These are phyloP conservation scores for Fusarium cicatricum DNA, from an alignment of 2,329 filamentous ascomycete species.

Conservation along the genomic window DNA sequence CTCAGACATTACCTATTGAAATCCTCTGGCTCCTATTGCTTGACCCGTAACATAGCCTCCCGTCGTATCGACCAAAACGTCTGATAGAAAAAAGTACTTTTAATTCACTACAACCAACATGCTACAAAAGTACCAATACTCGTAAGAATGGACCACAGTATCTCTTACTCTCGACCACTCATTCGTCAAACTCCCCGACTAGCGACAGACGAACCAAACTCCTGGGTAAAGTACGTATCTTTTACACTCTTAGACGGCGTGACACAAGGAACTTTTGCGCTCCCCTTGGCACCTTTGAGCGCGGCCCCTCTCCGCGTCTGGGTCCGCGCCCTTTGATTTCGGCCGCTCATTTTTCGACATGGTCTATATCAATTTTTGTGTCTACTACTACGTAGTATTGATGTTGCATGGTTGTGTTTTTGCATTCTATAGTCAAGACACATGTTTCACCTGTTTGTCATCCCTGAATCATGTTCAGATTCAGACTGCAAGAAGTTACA, in stretches of 20 bases:
- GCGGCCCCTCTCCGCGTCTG: slow-evolving; percentile 31
- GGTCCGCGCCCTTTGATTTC: slow-evolving; percentile 7
- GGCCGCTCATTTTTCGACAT: slow-evolving; percentile 19
- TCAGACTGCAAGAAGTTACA: too few species aligned
- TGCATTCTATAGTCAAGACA: too few species aligned
- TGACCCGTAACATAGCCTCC: slow-evolving; percentile 15
- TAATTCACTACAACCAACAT: neutral
- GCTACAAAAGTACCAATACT: slow-evolving; percentile 5
- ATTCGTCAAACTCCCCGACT: slow-evolving; percentile 17
- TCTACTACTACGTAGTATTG: neutral
- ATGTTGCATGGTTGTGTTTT: neutral
- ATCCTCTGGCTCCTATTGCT: slow-evolving; percentile 6
- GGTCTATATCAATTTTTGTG: slow-evolving; percentile 15
- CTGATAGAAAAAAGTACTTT: slow-evolving; percentile 8
- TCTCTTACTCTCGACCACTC: slow-evolving; percentile 4
- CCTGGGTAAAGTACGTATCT: slow-evolving; percentile 25
- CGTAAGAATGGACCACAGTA: slow-evolving; percentile 21
- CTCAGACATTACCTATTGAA: neutral
- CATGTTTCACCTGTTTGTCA: too few species aligned
- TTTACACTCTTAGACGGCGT: neutral
- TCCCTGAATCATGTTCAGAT: neutral
- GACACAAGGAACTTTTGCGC: slow-evolving; percentile 41
- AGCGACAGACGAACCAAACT: slow-evolving; percentile 22
- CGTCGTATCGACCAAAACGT: neutral
- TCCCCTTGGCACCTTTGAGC: slow-evolving; percentile 43